Conservation (phyloP, 192 early-diverging fungal genomes). For the Dimargaris xerosporica region DNA sequence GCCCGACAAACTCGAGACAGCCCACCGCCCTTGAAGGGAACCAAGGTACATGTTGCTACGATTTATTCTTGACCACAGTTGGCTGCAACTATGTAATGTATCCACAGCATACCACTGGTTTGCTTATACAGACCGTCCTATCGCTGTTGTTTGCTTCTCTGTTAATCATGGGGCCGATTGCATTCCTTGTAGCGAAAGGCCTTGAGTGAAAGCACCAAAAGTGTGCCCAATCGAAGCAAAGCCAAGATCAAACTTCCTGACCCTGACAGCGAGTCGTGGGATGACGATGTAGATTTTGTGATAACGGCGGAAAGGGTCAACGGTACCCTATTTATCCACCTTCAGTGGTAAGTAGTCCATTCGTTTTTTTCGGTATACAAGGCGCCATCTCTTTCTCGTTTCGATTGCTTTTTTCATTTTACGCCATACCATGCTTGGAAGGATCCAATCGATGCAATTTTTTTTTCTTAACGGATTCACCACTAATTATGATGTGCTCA, state of each 20-base stretch:
- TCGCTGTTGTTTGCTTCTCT: neutral
- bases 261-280: constrained; percentile 2
- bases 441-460: too few species aligned
- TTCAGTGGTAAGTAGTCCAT: too few species aligned
- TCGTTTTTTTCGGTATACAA: too few species aligned
- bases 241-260: neutral
- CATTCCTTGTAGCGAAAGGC: neutral
- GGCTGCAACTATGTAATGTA: neutral
- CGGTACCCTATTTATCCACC: constrained; percentile 12
- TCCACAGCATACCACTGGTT: neutral
- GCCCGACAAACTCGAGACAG: neutral
- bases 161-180: neutral
- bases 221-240: neutral
- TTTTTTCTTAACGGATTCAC: too few species aligned
- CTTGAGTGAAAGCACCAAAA: neutral
- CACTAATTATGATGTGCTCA: too few species aligned
- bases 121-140: neutral
- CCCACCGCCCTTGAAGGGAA: neutral
- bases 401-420: too few species aligned
- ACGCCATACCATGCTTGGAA: too few species aligned
- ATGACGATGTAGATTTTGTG: neutral
- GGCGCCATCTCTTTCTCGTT: too few species aligned
- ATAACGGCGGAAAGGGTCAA: neutral
- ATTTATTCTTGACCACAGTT: neutral
- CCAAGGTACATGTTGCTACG: neutral